Conservation (phyloP, 768 basidiomycete species). For the Hygrocybe punicea region DNA sequence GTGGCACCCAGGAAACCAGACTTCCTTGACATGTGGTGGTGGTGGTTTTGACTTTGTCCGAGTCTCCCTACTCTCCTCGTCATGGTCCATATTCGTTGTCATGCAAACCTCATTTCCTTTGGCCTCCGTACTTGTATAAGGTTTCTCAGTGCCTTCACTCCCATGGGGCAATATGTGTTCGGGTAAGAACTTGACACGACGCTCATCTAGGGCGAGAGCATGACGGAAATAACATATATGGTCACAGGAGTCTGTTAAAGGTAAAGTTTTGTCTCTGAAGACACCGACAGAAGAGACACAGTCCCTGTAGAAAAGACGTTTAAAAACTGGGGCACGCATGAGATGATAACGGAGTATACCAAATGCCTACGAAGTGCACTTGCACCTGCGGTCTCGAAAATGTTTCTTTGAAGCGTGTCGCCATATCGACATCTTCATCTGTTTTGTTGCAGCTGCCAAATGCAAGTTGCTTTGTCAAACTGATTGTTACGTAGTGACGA, state of each 20-base stretch:
- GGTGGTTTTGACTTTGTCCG: no score
- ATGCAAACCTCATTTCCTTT: not conserved
- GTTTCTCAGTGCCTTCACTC: not conserved
- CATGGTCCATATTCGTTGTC: no score
- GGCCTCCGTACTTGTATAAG: not conserved
- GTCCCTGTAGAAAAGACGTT: slow-evolving; percentile 36
- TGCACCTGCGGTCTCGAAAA: slow-evolving; percentile 26
- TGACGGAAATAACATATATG: slow-evolving; percentile 45
- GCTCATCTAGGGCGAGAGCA: slow-evolving; percentile 47
- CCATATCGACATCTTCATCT: not conserved
- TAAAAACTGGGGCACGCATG: no score
- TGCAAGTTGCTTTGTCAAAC: no score
- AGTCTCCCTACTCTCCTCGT: no score
- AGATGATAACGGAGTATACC: slow-evolving; percentile 28
- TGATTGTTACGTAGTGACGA: no score
- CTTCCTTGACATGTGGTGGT: slow-evolving; percentile 22
- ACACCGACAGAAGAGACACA: slow-evolving; percentile 47
- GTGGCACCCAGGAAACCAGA: slow-evolving; percentile 30
- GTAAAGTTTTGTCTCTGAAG: slow-evolving; percentile 27
- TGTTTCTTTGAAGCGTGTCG: slow-evolving; percentile 17
- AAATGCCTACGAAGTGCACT: slow-evolving; percentile 46
- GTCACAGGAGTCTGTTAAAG: slow-evolving; percentile 24
- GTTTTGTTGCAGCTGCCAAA: not conserved
- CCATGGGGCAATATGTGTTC: slow-evolving; percentile 30
- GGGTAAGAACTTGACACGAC: slow-evolving; percentile 46